phyloP scores from a whole-genome alignment of 805 yeast species.

The Candida jianshihensis region DNA sequence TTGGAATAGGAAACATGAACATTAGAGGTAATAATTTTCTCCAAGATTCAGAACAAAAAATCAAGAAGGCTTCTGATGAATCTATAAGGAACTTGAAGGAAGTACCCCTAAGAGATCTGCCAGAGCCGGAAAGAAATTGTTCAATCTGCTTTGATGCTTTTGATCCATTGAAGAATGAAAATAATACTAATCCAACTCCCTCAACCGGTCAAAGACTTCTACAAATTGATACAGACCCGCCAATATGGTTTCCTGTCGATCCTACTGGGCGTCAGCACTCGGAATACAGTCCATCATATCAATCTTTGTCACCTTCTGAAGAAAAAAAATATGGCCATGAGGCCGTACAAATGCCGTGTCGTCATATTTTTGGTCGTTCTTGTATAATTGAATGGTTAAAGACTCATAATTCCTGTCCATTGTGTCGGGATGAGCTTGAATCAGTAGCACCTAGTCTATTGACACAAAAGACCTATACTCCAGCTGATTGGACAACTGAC shows the following conservation, averaged over 20 bases:
- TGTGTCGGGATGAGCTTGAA: conserved; percentile 42
- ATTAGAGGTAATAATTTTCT: not conserved
- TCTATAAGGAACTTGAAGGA: too few relatives aligned
- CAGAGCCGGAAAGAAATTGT: too few relatives aligned
- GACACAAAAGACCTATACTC: conserved; percentile 11
- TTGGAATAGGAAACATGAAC: too few relatives aligned
- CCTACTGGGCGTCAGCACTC: conserved; percentile 8
- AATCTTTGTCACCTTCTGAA: not conserved
- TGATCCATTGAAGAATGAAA: conserved; percentile 7
- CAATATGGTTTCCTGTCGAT: conserved; percentile 12
- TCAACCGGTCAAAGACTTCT: conserved; percentile 2
- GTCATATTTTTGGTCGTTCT: conserved; percentile 76
- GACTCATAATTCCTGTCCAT: conserved; percentile 70
- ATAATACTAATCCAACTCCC: too few relatives aligned
- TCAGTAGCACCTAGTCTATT: conserved; percentile 3
- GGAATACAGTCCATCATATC: conserved; percentile 4
- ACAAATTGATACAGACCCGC: conserved; percentile 12
- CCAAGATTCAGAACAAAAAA: not conserved
- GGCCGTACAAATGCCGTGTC: conserved; percentile 75
- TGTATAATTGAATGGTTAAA: conserved; percentile 82
- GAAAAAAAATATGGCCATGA: conserved; percentile 43
- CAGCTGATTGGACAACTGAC: conserved; percentile 15
- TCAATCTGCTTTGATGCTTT: too few relatives aligned
- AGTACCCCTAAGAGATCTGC: too few relatives aligned
- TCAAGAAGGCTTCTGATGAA: conserved; percentile 16